Base-by-base conservation (phyloP, 1,284 basidiomycete species). In the Veloboletus limbatus region DNA sequence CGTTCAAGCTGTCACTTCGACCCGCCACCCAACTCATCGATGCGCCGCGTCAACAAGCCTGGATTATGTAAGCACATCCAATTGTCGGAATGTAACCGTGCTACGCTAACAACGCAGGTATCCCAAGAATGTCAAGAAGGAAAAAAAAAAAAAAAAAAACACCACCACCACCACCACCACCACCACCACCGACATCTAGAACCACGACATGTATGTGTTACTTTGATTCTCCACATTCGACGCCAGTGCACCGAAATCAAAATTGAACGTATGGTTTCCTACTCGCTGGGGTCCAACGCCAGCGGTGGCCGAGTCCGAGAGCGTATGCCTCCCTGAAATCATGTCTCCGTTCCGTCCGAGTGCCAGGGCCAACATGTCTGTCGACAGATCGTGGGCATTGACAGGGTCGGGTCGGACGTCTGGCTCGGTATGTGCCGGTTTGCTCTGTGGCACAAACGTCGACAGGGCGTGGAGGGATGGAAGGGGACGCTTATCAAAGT, bases 201-300 rank as follows among this genome's bases (percentile, higher is more conserved):
- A 65, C 63, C 63, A 65, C 22, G 63, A 65, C 63, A 65, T 65
- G 38, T 68, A 68, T 27, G 65, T 65, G 42, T 66, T 65, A 14
- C 52, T 63, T 14, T 58, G 65, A 30, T 42, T 66, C 49, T 59
- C 63, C 45, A 68, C 64, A 27, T 64, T 64, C 31, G 64, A 67
- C 16, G 59, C 59, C 48, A 65, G 41, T 11, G 63, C 63, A 18
- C 63, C 63, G 11, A 65, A 65, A 46, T 65, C 63, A 37, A 68
- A 67, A 38, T 65, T 65, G 38, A 65, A 67, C 17, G 66, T 67
- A 17, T 65, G 63, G 37, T 66, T 67, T 18, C 63, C 63, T 31
- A 65, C 65, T 21, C 63, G 64, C 40, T 65, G 60, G 1, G 53
- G 52, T 24, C 61, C 63, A 16, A 48, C 48, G 0, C 60, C 58